Evolutionary conservation across 495 filamentous ascomycete genomes (phyloP), one percentile per base, ranked within the genome.

Genomic region (Xylaria scruposa): DNA sequence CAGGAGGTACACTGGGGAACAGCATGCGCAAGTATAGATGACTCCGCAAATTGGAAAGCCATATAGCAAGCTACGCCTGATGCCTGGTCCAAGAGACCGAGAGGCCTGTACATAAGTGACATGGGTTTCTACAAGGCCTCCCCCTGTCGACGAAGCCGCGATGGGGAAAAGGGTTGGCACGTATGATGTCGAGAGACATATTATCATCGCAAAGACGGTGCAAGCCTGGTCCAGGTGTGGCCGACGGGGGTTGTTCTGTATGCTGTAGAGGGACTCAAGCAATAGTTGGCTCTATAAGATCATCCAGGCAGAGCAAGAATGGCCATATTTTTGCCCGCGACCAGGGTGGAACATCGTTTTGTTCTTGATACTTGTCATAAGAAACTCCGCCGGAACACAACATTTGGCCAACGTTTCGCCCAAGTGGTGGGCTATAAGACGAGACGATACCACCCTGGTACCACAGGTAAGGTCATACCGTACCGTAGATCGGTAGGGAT

Each of bases 101-200:
- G 42, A 54, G 65, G 8, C 65, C 49, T 56, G 65, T 56, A 54
- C 47, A 67, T 54, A n/a, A 21, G 31, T 24, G 65, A 67, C 65
- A 67, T 40, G 65, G 65, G 26, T 38, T 29, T 47, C 4, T 54
- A 56, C 49, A 29, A 56, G 62, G 65, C 65, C 65, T 56, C 31
- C 26, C 65, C 65, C 65, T 67, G 65, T 56, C 65, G 33, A 36
- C 65, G 65, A 67, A 67, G 65, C 36, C 65, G 47, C 42, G 33
- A 67, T 49, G 65, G 63, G 49, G 65, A 67, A 67, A 67, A 49
- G 36, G 47, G 65, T 44, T 67, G 49, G 65, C 65, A 67, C 65
- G 47, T 56, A 67, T 56, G 65, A 54, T 56, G 65, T 54, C 33
- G 47, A 54, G 33, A 31, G 36, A 67, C 33, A 56, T 12, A 54